Evolutionary conservation across 2,329 filamentous ascomycete species (phyloP).

Genomic region (Sordariomycetes sp.): DNA sequence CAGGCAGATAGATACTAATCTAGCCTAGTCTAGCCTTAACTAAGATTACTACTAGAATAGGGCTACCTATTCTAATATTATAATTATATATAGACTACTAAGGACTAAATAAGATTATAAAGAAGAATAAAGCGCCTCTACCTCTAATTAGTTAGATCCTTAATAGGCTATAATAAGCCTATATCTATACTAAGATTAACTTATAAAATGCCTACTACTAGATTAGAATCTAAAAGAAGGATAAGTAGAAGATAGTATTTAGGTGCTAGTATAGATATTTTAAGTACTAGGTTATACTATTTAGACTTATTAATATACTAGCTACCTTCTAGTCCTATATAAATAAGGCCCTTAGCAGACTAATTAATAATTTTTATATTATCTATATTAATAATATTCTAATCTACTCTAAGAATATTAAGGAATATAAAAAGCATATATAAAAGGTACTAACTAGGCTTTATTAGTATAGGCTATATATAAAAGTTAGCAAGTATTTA

Average conservation of each 20-base stretch:
- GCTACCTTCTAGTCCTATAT: slow-evolving; percentile 11
- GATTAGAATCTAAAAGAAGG: slow-evolving; percentile 17
- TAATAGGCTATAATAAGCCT: neutral
- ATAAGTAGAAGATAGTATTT: slow-evolving; percentile 23
- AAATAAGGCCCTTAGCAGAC: slow-evolving; percentile 9
- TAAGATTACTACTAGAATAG: too few relatives aligned
- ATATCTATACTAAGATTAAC: slow-evolving; percentile 9
- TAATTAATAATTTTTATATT: slow-evolving; percentile 10
- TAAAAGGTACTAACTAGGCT: too few relatives aligned
- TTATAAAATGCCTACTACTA: slow-evolving; percentile 16
- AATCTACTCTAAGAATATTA: neutral
- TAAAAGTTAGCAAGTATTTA: neutral
- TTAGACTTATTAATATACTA: slow-evolving; percentile 13
- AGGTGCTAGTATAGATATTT: slow-evolving; percentile 17
- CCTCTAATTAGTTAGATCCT: slow-evolving; percentile 2
- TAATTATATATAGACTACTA: slow-evolving; percentile 14
- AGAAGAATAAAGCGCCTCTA: slow-evolving; percentile 12
- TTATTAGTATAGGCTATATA: neutral
- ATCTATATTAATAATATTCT: neutral
- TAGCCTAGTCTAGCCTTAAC: too few relatives aligned
- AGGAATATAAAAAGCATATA: neutral
- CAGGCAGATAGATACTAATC: too few relatives aligned
- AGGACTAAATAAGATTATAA: slow-evolving; percentile 14
- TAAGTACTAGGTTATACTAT: slow-evolving; percentile 20
- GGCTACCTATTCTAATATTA: too few relatives aligned